Percentiles rank a stretch among this genome's conserved stretches.
Conservation (phyloP, 2,329 filamentous ascomycete species). For the Falciphora oryzae region DNA sequence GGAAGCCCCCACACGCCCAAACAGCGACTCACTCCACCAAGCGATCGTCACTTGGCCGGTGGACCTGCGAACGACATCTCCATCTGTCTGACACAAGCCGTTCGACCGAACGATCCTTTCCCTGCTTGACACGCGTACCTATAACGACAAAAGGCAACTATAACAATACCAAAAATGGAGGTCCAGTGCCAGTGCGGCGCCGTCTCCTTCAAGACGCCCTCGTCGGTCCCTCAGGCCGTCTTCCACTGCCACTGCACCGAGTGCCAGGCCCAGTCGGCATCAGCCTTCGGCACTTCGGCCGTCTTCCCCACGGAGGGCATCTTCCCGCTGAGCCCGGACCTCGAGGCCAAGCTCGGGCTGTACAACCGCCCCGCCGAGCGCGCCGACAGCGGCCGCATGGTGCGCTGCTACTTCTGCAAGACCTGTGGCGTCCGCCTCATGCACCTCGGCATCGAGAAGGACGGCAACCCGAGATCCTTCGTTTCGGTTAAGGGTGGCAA, state of each 20-base stretch:
- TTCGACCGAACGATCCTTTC: neutral
- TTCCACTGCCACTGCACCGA: slow-evolving; percentile 68
- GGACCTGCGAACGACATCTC: neutral
- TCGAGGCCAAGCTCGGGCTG: slow-evolving; percentile 8
- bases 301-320: slow-evolving; percentile 13
- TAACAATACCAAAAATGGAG: slow-evolving; percentile 38
- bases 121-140: neutral
- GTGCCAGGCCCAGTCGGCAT: slow-evolving; percentile 59
- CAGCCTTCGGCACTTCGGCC: slow-evolving; percentile 23
- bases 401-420: slow-evolving; percentile 24
- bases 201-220: slow-evolving; percentile 57
- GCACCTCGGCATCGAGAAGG: slow-evolving; percentile 33
- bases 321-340: slow-evolving; percentile 10
- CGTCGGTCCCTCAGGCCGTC: slow-evolving; percentile 52
- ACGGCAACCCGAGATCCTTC: slow-evolving; percentile 30
- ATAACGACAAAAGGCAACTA: neutral
- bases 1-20: neutral
- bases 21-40: neutral
- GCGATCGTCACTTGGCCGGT: no score
- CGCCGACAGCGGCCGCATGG: slow-evolving; percentile 12
- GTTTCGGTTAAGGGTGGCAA: slow-evolving; percentile 42
- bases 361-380: slow-evolving; percentile 12
- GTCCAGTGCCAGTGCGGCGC: slow-evolving; percentile 60
- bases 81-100: neutral
- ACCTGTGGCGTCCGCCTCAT: slow-evolving; percentile 38